Conservation (phyloP, 306 rosid genomes). For the Cicer cuneatum region DNA sequence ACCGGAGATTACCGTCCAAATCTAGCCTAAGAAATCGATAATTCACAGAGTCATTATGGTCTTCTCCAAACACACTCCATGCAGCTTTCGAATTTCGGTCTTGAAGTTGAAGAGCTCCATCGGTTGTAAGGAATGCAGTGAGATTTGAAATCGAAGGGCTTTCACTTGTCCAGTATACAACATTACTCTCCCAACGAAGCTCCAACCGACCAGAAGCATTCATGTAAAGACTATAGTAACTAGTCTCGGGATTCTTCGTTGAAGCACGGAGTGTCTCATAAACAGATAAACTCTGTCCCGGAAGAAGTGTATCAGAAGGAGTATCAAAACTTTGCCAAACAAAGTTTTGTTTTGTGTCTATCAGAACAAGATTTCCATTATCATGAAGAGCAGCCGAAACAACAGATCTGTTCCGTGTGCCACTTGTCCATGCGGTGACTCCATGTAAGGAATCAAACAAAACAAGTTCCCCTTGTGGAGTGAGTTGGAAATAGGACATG, state of each 20-base stretch:
- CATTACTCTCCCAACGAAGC: slow-evolving; percentile 71
- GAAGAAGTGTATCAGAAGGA: slow-evolving; percentile 82
- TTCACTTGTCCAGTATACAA: slow-evolving; percentile 71
- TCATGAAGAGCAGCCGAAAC: slow-evolving; percentile 65
- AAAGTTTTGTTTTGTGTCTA: slow-evolving; percentile 50
- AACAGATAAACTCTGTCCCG: slow-evolving; percentile 70
- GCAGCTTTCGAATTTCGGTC: slow-evolving; percentile 51
- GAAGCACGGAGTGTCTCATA: slow-evolving; percentile 62
- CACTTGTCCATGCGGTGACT: slow-evolving; percentile 57
- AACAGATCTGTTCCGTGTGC: slow-evolving; percentile 53
- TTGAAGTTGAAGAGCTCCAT: slow-evolving; percentile 71
- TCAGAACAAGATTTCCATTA: slow-evolving; percentile 75
- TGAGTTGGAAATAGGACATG: slow-evolving; percentile 65
- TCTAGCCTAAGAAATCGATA: slow-evolving; percentile 78
- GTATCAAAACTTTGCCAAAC: slow-evolving; percentile 78
- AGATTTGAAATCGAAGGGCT: slow-evolving; percentile 57
- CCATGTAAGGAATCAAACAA: slow-evolving; percentile 63
- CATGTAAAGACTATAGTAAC: slow-evolving; percentile 74
- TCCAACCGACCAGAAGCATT: slow-evolving; percentile 69
- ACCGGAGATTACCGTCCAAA: slow-evolving; percentile 77
- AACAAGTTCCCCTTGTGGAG: slow-evolving; percentile 61
- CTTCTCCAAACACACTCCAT: slow-evolving; percentile 85
- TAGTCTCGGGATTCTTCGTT: slow-evolving; percentile 53
- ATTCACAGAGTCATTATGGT: slow-evolving; percentile 63
- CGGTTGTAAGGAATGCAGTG: slow-evolving; percentile 58